Evolutionary conservation across 1,284 basidiomycete genomes (phyloP).

Genomic region (Austropuccinia psidii): DNA sequence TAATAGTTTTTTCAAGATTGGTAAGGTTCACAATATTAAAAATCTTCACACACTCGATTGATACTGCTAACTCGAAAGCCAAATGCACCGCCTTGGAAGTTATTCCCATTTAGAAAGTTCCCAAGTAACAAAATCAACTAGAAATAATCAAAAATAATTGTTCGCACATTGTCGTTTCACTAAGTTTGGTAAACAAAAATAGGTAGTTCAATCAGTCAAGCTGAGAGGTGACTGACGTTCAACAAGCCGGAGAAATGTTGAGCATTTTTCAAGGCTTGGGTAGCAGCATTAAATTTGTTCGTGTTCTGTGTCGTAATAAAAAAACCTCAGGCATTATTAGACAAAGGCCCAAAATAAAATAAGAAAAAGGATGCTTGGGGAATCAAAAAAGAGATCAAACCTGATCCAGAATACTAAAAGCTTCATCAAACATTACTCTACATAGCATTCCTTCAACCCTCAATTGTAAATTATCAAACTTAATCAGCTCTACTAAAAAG

Average conservation of each 20-base stretch:
- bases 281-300: conserved; percentile 69
- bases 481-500: conserved; percentile 92
- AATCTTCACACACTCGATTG: conserved; percentile 63
- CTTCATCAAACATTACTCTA: conserved; percentile 73
- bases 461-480: conserved; percentile 82
- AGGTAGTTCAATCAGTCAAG: background rate
- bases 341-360: background rate
- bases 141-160: background rate
- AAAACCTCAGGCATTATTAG: background rate
- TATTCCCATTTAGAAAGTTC: conserved; percentile 96
- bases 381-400: conserved; percentile 40
- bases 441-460: conserved; percentile 93
- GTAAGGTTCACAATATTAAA: background rate
- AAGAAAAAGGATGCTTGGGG: background rate
- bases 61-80: conserved; percentile 96
- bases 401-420: conserved; percentile 58
- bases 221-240: conserved; percentile 56
- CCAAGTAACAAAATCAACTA: conserved; percentile 88
- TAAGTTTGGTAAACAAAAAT: conserved; percentile 31
- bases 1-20: background rate
- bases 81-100: conserved; percentile 92
- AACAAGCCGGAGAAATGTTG: conserved; percentile 77
- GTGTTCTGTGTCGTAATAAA: conserved; percentile 56
- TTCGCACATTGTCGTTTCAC: background rate
- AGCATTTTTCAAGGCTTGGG: conserved; percentile 65